Evolutionary conservation across 345 rosid genomes (phyloP).

Genomic region (Geranium brycei): DNA sequence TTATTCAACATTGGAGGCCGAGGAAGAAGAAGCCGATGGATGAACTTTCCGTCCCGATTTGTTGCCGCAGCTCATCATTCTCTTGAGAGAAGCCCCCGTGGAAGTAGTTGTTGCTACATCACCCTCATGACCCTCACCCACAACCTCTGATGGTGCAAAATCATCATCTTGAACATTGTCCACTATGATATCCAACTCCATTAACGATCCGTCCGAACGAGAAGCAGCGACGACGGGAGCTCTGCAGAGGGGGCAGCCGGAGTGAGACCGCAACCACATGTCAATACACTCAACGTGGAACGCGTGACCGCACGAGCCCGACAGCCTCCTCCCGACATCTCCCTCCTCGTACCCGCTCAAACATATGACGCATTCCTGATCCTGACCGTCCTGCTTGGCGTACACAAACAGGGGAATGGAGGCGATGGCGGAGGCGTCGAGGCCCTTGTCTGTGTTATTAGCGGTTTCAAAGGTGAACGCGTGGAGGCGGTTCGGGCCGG

Average conservation of each 20-base stretch:
- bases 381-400: constrained; percentile 8
- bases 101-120: constrained; percentile 10
- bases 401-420: constrained; percentile 58
- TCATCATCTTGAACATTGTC: constrained; percentile 6
- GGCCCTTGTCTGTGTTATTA: constrained; percentile 33
- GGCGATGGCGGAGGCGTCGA: constrained; percentile 43
- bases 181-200: constrained; percentile 15
- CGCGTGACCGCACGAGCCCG: constrained; percentile 43
- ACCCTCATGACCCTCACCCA: constrained; percentile 9
- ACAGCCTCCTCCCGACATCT: constrained; percentile 49
- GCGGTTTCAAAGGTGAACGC: constrained; percentile 8
- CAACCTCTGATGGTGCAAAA: constrained; percentile 21
- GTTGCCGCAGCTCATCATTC: constrained; percentile 40
- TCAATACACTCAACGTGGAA: constrained; percentile 79
- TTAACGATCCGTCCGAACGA: constrained; percentile 25
- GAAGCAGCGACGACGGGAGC: no score
- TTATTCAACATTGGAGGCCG: background rate
- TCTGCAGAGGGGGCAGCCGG: no score
- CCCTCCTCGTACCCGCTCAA: constrained; percentile 44
- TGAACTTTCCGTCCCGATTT: constrained; percentile 20
- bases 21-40: constrained; percentile 17
- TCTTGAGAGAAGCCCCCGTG: constrained; percentile 37
- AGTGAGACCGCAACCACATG: constrained; percentile 41
- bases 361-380: constrained; percentile 60
- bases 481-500: constrained; percentile 27